Conservation (phyloP, 805 yeast species). For the Babjeviella inositovora region DNA sequence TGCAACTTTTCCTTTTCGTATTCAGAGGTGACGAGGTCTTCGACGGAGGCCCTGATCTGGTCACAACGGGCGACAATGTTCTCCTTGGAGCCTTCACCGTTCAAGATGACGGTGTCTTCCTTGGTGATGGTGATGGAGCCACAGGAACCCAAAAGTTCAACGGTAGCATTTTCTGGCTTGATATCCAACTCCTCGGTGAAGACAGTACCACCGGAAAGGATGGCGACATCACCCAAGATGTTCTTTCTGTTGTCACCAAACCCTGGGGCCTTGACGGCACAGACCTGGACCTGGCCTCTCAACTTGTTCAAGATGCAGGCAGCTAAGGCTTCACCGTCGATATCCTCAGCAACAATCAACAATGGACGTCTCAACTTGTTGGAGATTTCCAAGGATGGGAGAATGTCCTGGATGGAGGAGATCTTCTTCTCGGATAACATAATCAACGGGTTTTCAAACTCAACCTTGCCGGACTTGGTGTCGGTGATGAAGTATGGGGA, state of each 20-base stretch:
- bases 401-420: conserved; percentile 75
- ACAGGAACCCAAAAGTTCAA: conserved; percentile 80
- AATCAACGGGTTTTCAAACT: conserved; percentile 84
- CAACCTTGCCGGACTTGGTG: conserved; percentile 84
- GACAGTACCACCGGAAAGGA: conserved; percentile 85
- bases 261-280: conserved; percentile 97
- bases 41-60: conserved; percentile 75
- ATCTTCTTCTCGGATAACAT: conserved; percentile 87
- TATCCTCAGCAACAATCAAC: conserved; percentile 85
- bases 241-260: conserved; percentile 98
- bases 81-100: conserved; percentile 83
- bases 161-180: conserved; percentile 88
- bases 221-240: conserved; percentile 89
- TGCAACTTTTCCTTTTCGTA: conserved; percentile 95
- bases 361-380: conserved; percentile 89
- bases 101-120: conserved; percentile 87
- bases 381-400: conserved; percentile 87
- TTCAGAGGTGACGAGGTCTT: conserved; percentile 61
- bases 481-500: conserved; percentile 95
- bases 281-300: conserved; percentile 96
- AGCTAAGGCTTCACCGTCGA: conserved; percentile 97
- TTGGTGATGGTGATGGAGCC: conserved; percentile 87
- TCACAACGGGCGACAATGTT: conserved; percentile 76
- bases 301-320: conserved; percentile 94
- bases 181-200: conserved; percentile 88